Evolutionary conservation across 441 rosid species (phyloP).

Genomic region (Arabidopsis lyrata): DNA sequence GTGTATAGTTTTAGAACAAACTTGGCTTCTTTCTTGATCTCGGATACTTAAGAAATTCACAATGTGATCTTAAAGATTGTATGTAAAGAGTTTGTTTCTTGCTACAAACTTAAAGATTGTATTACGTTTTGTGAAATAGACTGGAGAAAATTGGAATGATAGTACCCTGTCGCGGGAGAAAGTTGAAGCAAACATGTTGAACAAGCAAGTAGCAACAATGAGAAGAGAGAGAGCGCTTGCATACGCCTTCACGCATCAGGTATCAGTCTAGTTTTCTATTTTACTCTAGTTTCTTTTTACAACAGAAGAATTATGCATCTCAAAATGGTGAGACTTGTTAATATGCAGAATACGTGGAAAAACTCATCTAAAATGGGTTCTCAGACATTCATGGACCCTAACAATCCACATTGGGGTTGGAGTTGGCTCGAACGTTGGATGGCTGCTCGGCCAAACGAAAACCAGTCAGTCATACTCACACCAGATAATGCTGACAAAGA

Average conservation of each 20-base stretch:
- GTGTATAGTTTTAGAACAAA: neutral
- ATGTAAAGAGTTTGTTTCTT: constrained; percentile 51
- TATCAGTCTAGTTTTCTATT: constrained; percentile 30
- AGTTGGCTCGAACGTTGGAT: constrained; percentile 98
- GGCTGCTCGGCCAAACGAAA: constrained; percentile 90
- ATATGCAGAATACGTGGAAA: constrained; percentile 59
- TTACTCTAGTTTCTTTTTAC: neutral
- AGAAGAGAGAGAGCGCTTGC: constrained; percentile 96
- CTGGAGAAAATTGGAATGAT: constrained; percentile 73
- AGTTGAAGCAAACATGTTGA: constrained; percentile 63
- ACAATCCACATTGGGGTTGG: constrained; percentile 97
- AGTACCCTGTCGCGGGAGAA: constrained; percentile 72
- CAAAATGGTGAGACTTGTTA: constrained; percentile 19
- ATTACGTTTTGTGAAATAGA: constrained; percentile 46
- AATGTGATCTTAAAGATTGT: constrained; percentile 1
- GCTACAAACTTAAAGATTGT: neutral
- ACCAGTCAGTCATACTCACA: constrained; percentile 45
- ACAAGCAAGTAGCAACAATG: constrained; percentile 80
- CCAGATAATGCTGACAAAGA: constrained; percentile 60
- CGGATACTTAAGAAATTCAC: neutral
- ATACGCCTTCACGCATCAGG: constrained; percentile 95
- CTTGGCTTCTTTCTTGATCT: constrained; percentile 10
- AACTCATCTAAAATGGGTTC: constrained; percentile 39
- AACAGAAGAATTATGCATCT: constrained; percentile 4
- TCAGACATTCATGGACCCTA: constrained; percentile 81